These are phyloP conservation scores for Pyrus communis DNA, from an alignment of 306 rosid species.

Conservation along the genomic window DNA sequence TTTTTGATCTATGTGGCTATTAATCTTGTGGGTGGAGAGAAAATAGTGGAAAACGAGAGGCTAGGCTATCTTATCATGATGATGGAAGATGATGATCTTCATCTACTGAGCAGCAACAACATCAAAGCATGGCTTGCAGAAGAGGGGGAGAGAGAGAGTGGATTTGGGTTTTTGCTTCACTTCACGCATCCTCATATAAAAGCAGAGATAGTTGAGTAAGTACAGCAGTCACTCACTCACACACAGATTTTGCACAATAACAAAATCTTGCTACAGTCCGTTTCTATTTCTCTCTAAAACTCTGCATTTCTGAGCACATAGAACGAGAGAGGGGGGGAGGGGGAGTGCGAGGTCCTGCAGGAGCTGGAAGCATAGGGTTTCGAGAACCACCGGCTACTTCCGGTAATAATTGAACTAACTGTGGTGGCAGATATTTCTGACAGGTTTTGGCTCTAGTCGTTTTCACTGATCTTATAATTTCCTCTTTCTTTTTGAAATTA, in stretches of 20 bases:
- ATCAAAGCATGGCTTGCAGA: background rate
- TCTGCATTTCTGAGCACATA: background rate
- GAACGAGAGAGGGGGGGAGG: background rate
- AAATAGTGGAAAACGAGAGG: constrained; percentile 25
- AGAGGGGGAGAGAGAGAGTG: background rate
- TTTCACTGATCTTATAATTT: constrained; percentile 1
- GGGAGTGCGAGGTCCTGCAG: background rate
- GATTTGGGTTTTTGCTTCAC: constrained; percentile 13
- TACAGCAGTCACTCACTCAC: constrained; percentile 4
- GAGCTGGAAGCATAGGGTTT: constrained; percentile 37
- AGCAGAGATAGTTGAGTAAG: background rate
- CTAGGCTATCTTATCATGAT: background rate
- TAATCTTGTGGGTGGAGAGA: background rate
- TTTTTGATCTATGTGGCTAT: background rate
- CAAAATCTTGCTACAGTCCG: constrained; percentile 4
- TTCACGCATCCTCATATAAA: constrained; percentile 22
- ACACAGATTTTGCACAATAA: background rate
- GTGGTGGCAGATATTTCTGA: constrained; percentile 54
- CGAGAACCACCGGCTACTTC: constrained; percentile 48
- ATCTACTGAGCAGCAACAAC: background rate
- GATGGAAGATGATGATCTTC: background rate
- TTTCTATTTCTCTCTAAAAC: background rate
- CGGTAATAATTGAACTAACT: constrained; percentile 56
- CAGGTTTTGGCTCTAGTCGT: constrained; percentile 53
- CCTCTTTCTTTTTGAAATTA: background rate